These are phyloP conservation scores for Cornus kousa DNA, from an alignment of 148 eudicot genomes.

Conservation along the genomic window DNA sequence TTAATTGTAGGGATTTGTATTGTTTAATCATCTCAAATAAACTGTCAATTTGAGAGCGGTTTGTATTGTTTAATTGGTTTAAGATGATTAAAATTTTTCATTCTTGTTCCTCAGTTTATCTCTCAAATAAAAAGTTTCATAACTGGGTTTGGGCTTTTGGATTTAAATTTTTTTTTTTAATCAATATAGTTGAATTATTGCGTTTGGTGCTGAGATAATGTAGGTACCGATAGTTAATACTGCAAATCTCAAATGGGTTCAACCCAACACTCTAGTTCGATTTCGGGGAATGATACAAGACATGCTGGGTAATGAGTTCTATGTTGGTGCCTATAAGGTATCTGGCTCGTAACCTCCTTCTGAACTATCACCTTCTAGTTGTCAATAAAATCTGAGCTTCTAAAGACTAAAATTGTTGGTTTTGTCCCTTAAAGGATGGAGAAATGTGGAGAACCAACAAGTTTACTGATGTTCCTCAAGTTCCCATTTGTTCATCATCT, in stretches of 20 bases:
- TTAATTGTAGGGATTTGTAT: too few relatives aligned
- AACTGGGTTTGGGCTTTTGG: not conserved
- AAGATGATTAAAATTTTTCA: not conserved
- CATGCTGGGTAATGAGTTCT: slow-evolving; percentile 89
- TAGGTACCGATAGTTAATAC: slow-evolving; percentile 77
- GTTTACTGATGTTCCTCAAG: slow-evolving; percentile 59
- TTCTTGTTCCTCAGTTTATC: too few relatives aligned
- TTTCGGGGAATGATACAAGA: slow-evolving; percentile 92
- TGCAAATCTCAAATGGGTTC: slow-evolving; percentile 42
- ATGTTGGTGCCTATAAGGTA: slow-evolving; percentile 93
- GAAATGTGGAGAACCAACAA: slow-evolving; percentile 81
- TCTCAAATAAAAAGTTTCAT: not conserved
- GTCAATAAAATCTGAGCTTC: not conserved
- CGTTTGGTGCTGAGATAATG: not conserved
- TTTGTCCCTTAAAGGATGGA: slow-evolving; percentile 48
- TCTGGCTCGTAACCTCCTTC: not conserved
- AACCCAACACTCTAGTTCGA: slow-evolving; percentile 71
- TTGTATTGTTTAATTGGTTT: not conserved
- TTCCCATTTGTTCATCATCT: slow-evolving; percentile 53
- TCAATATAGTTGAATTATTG: not conserved
- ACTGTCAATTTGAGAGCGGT: not conserved
- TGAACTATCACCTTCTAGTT: not conserved
- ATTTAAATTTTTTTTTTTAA: too few relatives aligned
- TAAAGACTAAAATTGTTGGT: not conserved
- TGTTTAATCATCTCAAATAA: too few relatives aligned